These are phyloP conservation scores for Lasiosphaeriaceae sp. DNA, from an alignment of 495 filamentous ascomycete species.

Conservation along the genomic window DNA sequence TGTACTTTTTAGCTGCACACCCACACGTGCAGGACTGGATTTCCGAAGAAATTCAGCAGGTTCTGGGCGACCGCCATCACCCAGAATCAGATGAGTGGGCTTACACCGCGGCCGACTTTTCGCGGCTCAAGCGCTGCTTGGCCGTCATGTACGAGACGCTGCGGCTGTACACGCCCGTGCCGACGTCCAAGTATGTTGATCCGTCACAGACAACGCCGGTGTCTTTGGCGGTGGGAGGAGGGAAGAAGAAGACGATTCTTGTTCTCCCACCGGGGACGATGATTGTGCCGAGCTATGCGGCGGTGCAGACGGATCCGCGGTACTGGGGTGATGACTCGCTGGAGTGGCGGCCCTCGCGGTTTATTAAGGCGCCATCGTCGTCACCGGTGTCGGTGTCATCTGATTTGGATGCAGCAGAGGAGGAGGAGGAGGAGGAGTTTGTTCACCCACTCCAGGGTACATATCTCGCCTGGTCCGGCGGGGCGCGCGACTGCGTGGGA, in stretches of 20 bases:
- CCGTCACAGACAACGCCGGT: too few species aligned
- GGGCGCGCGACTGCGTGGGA: conserved; percentile 41
- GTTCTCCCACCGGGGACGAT: conserved; percentile 19
- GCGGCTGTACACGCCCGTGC: conserved; percentile 45
- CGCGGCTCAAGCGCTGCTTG: conserved; percentile 38
- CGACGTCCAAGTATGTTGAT: conserved; percentile 32
- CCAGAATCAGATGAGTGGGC: conserved; percentile 32
- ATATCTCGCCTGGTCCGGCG: conserved; percentile 45
- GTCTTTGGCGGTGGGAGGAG: neutral
- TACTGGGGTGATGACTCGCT: conserved; percentile 29
- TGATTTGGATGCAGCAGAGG: neutral
- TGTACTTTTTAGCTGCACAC: conserved; percentile 45
- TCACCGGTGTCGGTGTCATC: too few species aligned
- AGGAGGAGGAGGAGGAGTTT: neutral
- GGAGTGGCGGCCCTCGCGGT: conserved; percentile 32
- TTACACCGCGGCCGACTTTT: too few species aligned
- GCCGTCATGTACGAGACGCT: conserved; percentile 52
- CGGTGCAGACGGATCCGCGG: conserved; percentile 21
- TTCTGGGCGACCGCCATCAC: conserved; percentile 22
- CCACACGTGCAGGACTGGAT: conserved; percentile 45
- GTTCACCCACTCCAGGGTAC: conserved; percentile 34
- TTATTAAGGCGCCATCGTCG: too few species aligned
- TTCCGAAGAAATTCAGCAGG: conserved; percentile 19
- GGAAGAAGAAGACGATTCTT: conserved; percentile 15
- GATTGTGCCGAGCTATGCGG: conserved; percentile 9